Percentiles rank a stretch among this genome's conserved stretches.
Conservation (phyloP, 345 rosid genomes). For the Pistacia atlantica region DNA sequence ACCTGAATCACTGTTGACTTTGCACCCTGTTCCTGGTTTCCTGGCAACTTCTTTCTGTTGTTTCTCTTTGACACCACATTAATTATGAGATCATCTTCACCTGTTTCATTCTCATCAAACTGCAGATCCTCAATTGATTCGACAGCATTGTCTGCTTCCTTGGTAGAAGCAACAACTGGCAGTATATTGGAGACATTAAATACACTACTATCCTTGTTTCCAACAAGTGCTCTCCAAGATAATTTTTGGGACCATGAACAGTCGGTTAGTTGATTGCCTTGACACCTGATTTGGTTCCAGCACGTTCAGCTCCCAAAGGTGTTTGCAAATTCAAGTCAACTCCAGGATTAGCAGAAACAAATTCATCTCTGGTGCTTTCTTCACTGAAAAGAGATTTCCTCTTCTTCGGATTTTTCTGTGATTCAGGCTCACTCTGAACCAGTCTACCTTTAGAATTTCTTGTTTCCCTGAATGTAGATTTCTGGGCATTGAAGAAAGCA, state of each 20-base stretch:
- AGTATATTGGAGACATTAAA: conserved; percentile 52
- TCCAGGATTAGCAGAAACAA: conserved; percentile 25
- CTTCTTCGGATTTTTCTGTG: conserved; percentile 39
- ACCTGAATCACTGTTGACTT: conserved; percentile 24
- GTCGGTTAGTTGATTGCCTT: conserved; percentile 33
- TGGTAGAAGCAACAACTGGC: conserved; percentile 28
- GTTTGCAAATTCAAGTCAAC: conserved; percentile 28
- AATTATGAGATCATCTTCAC: conserved; percentile 47
- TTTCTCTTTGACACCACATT: conserved; percentile 37
- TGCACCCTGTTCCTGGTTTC: conserved; percentile 10
- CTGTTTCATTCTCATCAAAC: conserved; percentile 30
- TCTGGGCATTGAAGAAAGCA: conserved; percentile 34
- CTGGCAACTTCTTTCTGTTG: conserved; percentile 2
- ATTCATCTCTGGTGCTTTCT: conserved; percentile 34
- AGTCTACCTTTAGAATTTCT: conserved; percentile 28
- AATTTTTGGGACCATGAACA: conserved; percentile 66
- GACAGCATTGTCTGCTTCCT: conserved; percentile 33
- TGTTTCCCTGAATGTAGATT: conserved; percentile 29
- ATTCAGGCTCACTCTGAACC: conserved; percentile 24
- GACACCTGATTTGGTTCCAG: conserved; percentile 24
- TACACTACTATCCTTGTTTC: conserved; percentile 34
- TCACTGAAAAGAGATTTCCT: conserved; percentile 27
- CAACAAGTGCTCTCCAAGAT: conserved; percentile 77
- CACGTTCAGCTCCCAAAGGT: conserved; percentile 13
- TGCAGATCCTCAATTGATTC: conserved; percentile 27